phyloP scores from a whole-genome alignment of 2,329 filamentous ascomycete genomes.

The Penicillium sp. region DNA sequence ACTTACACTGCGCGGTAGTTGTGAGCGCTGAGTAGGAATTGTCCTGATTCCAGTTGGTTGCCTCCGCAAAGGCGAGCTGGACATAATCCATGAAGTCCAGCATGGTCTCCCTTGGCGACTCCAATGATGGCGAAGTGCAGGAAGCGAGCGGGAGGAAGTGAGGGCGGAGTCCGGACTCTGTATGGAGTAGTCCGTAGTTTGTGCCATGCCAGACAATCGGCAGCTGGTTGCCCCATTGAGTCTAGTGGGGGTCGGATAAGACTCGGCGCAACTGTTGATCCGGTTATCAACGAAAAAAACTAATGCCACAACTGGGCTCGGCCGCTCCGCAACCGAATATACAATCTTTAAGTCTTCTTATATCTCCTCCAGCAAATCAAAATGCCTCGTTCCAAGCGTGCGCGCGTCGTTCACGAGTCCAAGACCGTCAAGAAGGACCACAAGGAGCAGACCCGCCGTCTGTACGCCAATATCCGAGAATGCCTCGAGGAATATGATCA shows the following conservation, averaged over 20 bases:
- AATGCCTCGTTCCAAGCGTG: constrained; percentile 97
- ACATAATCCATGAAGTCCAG: constrained; percentile 98
- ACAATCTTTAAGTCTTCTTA: constrained; percentile 9
- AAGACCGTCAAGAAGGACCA: constrained; percentile 90
- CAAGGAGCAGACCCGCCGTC: constrained; percentile 82
- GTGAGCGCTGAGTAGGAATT: constrained; percentile 90
- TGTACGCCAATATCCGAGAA: constrained; percentile 86
- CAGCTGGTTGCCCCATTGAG: constrained; percentile 37
- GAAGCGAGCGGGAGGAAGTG: no score
- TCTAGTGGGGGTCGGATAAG: constrained; percentile 40
- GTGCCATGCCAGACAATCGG: not conserved
- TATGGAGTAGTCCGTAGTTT: no score
- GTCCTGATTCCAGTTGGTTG: constrained; percentile 85
- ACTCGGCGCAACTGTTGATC: constrained; percentile 38
- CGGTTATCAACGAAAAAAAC: constrained; percentile 42
- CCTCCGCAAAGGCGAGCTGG: constrained; percentile 84
- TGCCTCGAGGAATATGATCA: constrained; percentile 82
- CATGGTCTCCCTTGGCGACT: constrained; percentile 56
- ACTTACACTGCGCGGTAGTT: constrained; percentile 73
- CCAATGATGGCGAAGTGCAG: not conserved
- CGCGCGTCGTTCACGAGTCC: constrained; percentile 84
- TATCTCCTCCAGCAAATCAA: constrained; percentile 27
- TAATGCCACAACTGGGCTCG: constrained; percentile 25
- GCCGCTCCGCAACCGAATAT: constrained; percentile 23
- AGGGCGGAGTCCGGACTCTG: no score